Conservation (phyloP, 805 yeast species). For the Vanderwaltozyma polyspora region DNA sequence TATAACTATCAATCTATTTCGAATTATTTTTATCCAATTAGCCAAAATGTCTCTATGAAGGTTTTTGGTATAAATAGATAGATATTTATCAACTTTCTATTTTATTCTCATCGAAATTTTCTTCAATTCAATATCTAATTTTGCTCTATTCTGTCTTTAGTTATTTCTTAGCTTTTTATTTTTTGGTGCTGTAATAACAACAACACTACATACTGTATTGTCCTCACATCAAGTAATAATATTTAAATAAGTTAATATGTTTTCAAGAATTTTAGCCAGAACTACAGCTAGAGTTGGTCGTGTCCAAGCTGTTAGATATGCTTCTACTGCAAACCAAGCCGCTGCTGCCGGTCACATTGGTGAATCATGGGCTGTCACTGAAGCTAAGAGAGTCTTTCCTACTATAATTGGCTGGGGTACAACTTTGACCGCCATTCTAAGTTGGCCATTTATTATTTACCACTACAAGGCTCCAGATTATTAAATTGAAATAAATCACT, state of each 20-base stretch:
- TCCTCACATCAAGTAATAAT: too few species aligned
- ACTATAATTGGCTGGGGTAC: conserved; percentile 13
- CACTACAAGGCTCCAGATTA: conserved; percentile 2
- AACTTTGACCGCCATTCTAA: conserved; percentile 9
- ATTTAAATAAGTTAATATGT: conserved; percentile 1
- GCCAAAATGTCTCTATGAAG: too few species aligned
- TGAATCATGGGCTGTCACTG: conserved; percentile 14
- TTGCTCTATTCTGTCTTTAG: too few species aligned
- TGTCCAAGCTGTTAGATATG: conserved; percentile 6
- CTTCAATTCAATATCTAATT: too few species aligned
- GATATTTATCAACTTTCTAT: too few species aligned
- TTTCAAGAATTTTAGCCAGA: conserved; percentile 9
- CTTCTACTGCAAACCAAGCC: neutral
- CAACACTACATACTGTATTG: too few species aligned
- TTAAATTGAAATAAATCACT: neutral
- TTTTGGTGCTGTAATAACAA: too few species aligned
- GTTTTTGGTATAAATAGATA: too few species aligned
- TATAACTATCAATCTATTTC: too few species aligned
- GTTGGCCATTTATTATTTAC: conserved; percentile 20
- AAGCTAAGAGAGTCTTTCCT: conserved; percentile 17
- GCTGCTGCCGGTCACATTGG: conserved; percentile 11
- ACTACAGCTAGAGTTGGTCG: conserved; percentile 8
- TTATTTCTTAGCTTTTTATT: too few species aligned
- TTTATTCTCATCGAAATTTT: too few species aligned
- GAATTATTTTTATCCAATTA: too few species aligned